Evolutionary conservation across 768 basidiomycete species (phyloP).

Genomic region (Boletus sp.): DNA sequence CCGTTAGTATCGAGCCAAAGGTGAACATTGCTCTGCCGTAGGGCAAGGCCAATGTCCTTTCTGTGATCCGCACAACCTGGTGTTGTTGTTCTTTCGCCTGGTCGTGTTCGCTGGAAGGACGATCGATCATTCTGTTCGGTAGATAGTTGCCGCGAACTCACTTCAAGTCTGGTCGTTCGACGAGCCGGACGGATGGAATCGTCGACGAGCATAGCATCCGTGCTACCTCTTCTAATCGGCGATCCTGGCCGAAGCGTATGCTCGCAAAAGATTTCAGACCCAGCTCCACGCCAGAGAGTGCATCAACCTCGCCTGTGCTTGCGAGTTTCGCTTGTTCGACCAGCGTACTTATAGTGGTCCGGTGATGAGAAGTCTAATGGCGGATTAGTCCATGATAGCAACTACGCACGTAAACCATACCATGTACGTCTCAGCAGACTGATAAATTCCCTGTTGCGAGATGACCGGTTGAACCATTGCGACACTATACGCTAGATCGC

Average conservation of each 20-base stretch:
- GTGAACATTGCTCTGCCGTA: constrained; percentile 91
- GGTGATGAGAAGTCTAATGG: constrained; percentile 47
- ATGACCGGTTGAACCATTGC: constrained; percentile 29
- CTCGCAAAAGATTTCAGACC: constrained; percentile 71
- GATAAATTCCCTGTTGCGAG: constrained; percentile 28
- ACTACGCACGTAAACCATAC: constrained; percentile 4
- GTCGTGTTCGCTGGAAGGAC: constrained; percentile 70
- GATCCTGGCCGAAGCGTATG: constrained; percentile 87
- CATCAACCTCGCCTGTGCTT: constrained; percentile 52
- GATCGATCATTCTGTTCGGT: background rate
- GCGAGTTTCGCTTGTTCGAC: constrained; percentile 48
- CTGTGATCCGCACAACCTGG: constrained; percentile 75
- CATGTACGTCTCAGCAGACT: constrained; percentile 34
- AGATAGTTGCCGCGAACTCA: constrained; percentile 34
- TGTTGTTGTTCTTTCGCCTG: constrained; percentile 82
- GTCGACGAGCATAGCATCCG: constrained; percentile 84
- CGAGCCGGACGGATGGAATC: constrained; percentile 59
- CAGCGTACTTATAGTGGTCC: constrained; percentile 51
- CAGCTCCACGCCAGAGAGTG: constrained; percentile 68
- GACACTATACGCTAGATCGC: constrained; percentile 32
- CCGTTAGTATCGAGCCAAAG: constrained; percentile 73
- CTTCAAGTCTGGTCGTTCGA: constrained; percentile 70
- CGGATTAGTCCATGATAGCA: constrained; percentile 7
- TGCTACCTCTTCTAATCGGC: constrained; percentile 86
- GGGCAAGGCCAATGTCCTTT: constrained; percentile 85